These are phyloP conservation scores for Misopates orontium DNA, from an alignment of 257 asterid species.

Conservation along the genomic window DNA sequence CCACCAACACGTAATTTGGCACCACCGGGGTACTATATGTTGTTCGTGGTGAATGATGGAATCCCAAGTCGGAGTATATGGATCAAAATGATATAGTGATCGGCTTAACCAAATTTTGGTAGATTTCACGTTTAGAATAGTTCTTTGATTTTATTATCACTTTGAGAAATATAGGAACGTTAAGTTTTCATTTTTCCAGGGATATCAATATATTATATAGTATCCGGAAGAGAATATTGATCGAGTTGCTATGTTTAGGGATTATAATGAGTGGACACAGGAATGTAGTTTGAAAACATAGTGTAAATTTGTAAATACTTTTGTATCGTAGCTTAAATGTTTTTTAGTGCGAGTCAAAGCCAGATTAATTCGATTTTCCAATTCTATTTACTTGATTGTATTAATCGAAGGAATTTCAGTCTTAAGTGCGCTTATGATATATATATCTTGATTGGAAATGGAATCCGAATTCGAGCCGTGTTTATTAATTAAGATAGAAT, in stretches of 20 bases:
- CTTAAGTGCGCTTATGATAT: no score
- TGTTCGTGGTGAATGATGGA: slow-evolving; percentile 2
- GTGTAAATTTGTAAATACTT: not conserved
- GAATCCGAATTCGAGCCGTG: no score
- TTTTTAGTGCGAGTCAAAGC: no score
- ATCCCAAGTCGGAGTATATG: not conserved
- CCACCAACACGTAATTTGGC: slow-evolving; percentile 1
- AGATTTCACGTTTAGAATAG: not conserved
- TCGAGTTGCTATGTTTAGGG: no score
- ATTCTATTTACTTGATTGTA: no score
- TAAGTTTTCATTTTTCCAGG: not conserved
- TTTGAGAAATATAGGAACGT: not conserved
- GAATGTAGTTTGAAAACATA: not conserved
- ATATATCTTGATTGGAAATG: no score
- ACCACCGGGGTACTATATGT: slow-evolving; percentile 4
- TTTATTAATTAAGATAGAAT: no score
- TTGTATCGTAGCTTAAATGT: no score
- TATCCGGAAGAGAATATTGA: not conserved
- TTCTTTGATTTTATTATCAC: not conserved
- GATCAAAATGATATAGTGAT: not conserved
- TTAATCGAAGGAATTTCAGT: no score
- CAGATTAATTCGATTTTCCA: no score
- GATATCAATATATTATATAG: not conserved
- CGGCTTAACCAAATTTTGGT: not conserved
- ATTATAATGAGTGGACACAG: no score